A percentile compares a stretch with the other conserved stretches of the same genome.
These are phyloP conservation scores for Globisporangium ultimum DNA, from an alignment of 352 stramenopile species.

Conservation along the genomic window DNA sequence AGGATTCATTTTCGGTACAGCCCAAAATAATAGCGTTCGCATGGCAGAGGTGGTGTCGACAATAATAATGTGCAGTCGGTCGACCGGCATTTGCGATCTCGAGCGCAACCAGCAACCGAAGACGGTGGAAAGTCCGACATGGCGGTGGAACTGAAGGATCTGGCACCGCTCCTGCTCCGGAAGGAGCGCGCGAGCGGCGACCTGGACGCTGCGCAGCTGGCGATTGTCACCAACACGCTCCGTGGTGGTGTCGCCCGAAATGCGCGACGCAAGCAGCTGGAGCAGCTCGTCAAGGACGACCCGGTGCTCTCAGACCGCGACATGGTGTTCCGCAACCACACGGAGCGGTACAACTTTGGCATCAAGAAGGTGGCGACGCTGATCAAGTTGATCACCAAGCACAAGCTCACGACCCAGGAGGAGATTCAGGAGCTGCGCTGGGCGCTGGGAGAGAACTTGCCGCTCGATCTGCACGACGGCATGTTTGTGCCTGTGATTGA, in stretches of 20 bases:
- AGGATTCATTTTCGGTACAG: too few species aligned
- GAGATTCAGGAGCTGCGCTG: constrained; percentile 26
- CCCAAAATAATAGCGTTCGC: too few species aligned
- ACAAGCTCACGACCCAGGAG: constrained; percentile 22
- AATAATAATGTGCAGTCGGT: too few species aligned
- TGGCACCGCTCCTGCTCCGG: constrained; percentile 15
- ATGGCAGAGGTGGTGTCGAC: too few species aligned
- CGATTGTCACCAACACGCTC: constrained; percentile 10
- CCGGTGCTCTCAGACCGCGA: constrained; percentile 40
- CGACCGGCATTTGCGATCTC: too few species aligned
- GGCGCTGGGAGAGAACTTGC: constrained; percentile 38
- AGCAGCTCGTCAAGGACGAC: constrained; percentile 17
- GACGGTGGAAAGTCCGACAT: too few species aligned
- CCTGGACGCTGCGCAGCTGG: constrained; percentile 1
- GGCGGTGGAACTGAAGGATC: constrained; percentile 17
- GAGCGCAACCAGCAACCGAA: too few species aligned
- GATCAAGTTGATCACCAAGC: constrained; percentile 26
- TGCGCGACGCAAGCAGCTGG: constrained; percentile 11
- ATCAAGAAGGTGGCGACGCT: constrained; percentile 35
- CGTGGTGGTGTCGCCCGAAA: constrained; percentile 12
- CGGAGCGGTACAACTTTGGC: constrained; percentile 24
- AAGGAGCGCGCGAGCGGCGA: constrained; percentile 19
- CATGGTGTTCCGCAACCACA: constrained; percentile 44
- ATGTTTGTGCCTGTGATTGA: constrained; percentile 69
- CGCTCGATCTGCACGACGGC: constrained; percentile 49